Conservation (phyloP, 305 asterid species). For the Plantago coronopus region DNA sequence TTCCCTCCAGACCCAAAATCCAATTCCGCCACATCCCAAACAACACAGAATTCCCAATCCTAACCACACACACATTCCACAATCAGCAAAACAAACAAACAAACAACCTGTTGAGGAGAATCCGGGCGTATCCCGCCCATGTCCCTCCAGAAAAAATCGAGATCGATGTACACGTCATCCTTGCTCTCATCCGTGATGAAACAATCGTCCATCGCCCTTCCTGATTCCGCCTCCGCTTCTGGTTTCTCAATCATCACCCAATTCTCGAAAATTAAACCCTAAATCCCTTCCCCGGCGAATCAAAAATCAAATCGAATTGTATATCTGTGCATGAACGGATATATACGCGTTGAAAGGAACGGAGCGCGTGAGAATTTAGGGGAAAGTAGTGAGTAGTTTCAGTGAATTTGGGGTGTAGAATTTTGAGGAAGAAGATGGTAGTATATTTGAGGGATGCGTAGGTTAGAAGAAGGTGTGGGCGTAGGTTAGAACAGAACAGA, state of each 20-base stretch:
- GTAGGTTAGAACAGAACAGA: constrained; percentile 31
- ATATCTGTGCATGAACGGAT: too few relatives aligned
- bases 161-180: constrained; percentile 31
- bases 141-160: constrained; percentile 28
- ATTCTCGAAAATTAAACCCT: constrained; percentile 32
- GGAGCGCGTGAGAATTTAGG: neutral
- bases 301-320: too few relatives aligned
- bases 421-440: neutral
- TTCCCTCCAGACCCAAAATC: constrained; percentile 7
- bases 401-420: neutral
- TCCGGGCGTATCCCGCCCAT: constrained; percentile 25
- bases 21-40: too few relatives aligned
- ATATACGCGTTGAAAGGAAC: too few relatives aligned
- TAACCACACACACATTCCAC: too few relatives aligned
- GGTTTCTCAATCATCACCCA: constrained; percentile 42
- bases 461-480: constrained; percentile 23
- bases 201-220: constrained; percentile 27
- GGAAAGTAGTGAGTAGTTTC: constrained; percentile 11
- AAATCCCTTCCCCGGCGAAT: constrained; percentile 21
- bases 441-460: constrained; percentile 10
- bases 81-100: neutral
- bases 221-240: constrained; percentile 32
- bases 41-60: too few relatives aligned
- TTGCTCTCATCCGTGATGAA: constrained; percentile 23
- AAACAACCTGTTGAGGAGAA: constrained; percentile 32